A percentile compares a stretch with the other conserved stretches of the same genome.
phyloP scores from a whole-genome alignment of 768 basidiomycete genomes.

The Russula brevipes region DNA sequence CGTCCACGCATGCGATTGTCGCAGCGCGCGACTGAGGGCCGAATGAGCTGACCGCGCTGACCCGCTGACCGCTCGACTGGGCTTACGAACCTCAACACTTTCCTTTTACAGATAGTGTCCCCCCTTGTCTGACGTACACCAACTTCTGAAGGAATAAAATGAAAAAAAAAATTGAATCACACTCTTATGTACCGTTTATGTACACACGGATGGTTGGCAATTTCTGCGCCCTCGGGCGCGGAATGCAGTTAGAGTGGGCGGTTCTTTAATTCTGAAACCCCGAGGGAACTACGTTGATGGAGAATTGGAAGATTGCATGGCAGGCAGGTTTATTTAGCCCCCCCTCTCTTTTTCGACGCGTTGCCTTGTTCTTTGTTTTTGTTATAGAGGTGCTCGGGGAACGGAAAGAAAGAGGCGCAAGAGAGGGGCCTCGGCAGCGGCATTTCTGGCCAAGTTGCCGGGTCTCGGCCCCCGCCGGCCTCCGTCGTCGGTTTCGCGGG shows the following conservation, averaged over 20 bases:
- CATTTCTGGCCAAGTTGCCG: slow-evolving; percentile 11
- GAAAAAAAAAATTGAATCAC: not conserved
- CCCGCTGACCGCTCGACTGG: slow-evolving; percentile 14
- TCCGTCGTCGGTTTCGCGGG: not conserved
- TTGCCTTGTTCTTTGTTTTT: too few species aligned
- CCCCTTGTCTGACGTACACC: slow-evolving; percentile 14
- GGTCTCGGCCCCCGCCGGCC: slow-evolving; percentile 9
- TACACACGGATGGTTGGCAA: not conserved
- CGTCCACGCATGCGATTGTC: too few species aligned
- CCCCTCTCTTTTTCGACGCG: too few species aligned
- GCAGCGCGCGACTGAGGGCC: too few species aligned
- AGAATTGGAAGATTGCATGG: not conserved
- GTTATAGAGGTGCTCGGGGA: too few species aligned
- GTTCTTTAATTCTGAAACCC: slow-evolving; percentile 18
- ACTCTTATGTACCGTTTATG: slow-evolving; percentile 18
- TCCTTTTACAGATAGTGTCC: slow-evolving; percentile 13
- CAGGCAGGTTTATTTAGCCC: too few species aligned
- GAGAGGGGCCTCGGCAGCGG: not conserved
- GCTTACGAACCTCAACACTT: slow-evolving; percentile 14
- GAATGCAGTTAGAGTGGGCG: not conserved
- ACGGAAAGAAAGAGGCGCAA: not conserved
- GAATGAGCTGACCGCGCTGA: too few species aligned
- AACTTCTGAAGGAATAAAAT: not conserved
- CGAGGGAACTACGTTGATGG: not conserved
- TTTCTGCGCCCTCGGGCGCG: slow-evolving; percentile 1